phyloP scores from a whole-genome alignment of 176 grass and related monocot species.

The Thalia dealbata region DNA sequence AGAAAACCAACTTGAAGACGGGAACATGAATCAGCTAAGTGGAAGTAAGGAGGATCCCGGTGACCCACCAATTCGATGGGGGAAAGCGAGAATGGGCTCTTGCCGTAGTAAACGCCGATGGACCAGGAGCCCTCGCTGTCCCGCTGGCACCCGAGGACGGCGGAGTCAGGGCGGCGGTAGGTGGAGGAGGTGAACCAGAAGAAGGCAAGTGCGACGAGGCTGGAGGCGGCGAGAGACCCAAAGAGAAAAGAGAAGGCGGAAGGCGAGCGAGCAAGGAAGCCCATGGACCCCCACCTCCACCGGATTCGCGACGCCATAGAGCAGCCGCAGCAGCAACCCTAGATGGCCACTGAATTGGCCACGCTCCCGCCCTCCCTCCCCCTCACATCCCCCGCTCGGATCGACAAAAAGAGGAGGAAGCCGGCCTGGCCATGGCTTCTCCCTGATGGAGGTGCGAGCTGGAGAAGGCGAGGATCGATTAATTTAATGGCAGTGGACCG shows the following conservation, averaged over 20 bases:
- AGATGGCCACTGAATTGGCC: background rate
- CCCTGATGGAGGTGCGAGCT: too few relatives aligned
- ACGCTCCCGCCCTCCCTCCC: background rate
- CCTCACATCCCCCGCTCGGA: too few relatives aligned
- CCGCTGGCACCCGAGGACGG: slow-evolving; percentile 43
- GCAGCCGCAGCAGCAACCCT: background rate
- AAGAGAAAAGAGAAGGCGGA: slow-evolving; percentile 43
- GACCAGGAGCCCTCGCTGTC: slow-evolving; percentile 94
- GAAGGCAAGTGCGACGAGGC: slow-evolving; percentile 48
- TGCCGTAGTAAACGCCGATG: slow-evolving; percentile 81
- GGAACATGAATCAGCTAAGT: background rate
- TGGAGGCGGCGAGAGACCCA: slow-evolving; percentile 18
- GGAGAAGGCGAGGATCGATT: too few relatives aligned
- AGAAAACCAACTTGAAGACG: background rate
- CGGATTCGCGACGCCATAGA: background rate
- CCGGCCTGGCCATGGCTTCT: too few relatives aligned
- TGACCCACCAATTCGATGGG: slow-evolving; percentile 82
- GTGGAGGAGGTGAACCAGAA: slow-evolving; percentile 74
- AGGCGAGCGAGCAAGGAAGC: slow-evolving; percentile 21
- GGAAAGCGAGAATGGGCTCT: slow-evolving; percentile 64
- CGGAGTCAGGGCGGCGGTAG: slow-evolving; percentile 44
- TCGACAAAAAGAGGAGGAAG: too few relatives aligned
- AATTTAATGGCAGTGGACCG: too few relatives aligned
- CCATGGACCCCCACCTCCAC: background rate
- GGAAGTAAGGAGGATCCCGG: too few relatives aligned